These are phyloP conservation scores for Alternaria brassicae DNA, from an alignment of 2,329 filamentous ascomycete species.

Conservation along the genomic window DNA sequence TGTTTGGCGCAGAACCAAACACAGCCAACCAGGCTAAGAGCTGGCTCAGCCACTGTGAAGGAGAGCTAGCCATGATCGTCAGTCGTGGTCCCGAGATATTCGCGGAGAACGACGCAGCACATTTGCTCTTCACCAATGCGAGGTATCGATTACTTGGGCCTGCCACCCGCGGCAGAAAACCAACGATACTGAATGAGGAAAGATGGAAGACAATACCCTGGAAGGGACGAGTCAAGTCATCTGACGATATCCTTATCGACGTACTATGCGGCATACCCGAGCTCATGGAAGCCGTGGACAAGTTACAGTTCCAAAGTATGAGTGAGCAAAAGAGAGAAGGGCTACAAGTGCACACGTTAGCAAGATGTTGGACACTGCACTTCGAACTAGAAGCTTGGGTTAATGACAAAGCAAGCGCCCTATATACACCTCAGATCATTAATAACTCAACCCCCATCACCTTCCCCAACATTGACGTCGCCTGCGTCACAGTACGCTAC, in stretches of 20 bases:
- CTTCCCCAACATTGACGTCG: conserved; percentile 26
- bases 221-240: conserved; percentile 39
- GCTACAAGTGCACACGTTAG: conserved; percentile 11
- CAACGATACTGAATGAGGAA: conserved; percentile 37
- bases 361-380: conserved; percentile 32
- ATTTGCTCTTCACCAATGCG: conserved; percentile 33
- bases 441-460: conserved; percentile 20
- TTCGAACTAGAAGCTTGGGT: conserved; percentile 31
- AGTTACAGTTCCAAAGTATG: conserved; percentile 8
- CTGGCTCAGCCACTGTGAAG: conserved; percentile 40
- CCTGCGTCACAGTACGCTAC: conserved; percentile 32
- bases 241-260: conserved; percentile 47
- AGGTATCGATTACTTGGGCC: conserved; percentile 30
- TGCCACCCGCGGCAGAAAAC: conserved; percentile 47
- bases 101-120: conserved; percentile 23
- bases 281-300: conserved; percentile 41
- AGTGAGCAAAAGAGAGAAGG: conserved; percentile 7
- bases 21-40: conserved; percentile 30
- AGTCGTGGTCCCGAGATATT: conserved; percentile 29
- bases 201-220: conserved; percentile 50
- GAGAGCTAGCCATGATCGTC: conserved; percentile 34
- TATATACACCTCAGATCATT: conserved; percentile 18
- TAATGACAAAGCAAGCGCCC: conserved; percentile 12
- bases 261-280: conserved; percentile 42
- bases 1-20: conserved; percentile 38